Percentiles rank a stretch among this genome's conserved stretches.
Conservation (phyloP, 2,329 filamentous ascomycete genomes). For the Trichoderma asperellum region DNA sequence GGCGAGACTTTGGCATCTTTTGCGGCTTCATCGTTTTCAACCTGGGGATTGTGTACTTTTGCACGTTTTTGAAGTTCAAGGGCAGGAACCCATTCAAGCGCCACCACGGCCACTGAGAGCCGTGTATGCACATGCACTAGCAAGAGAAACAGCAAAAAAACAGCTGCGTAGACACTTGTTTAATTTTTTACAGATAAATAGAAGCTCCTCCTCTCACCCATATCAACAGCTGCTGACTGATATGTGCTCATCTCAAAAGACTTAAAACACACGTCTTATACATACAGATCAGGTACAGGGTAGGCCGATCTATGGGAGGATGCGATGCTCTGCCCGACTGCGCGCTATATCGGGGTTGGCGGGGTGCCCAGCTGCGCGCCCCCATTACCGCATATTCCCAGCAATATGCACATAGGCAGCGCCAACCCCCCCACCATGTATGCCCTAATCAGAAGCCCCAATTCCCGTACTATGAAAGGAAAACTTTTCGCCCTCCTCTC, state of each 20-base stretch:
- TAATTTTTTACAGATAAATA: background rate
- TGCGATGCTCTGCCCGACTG: too few species aligned
- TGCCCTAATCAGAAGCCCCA: constrained; percentile 22
- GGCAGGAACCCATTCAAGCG: constrained; percentile 45
- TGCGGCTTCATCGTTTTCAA: constrained; percentile 68
- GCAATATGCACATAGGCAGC: background rate
- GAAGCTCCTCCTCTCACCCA: background rate
- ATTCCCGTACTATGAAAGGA: constrained; percentile 4
- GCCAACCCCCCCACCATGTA: constrained; percentile 3
- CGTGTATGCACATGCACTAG: too few species aligned
- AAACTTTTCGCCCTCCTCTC: constrained; percentile 19
- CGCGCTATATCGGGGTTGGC: background rate
- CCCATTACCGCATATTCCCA: background rate
- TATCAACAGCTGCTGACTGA: background rate
- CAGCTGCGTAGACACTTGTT: background rate
- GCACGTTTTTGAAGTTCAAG: constrained; percentile 47
- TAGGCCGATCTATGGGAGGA: too few species aligned
- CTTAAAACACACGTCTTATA: too few species aligned
- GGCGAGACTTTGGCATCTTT: constrained; percentile 69
- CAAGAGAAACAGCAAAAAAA: background rate
- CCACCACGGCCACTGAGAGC: background rate
- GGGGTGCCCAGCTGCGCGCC: background rate
- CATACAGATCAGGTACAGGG: too few species aligned
- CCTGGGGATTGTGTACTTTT: constrained; percentile 48
- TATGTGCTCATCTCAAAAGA: too few species aligned